Conservation (phyloP, 306 rosid species). For the Hippophae gyantsensis region DNA sequence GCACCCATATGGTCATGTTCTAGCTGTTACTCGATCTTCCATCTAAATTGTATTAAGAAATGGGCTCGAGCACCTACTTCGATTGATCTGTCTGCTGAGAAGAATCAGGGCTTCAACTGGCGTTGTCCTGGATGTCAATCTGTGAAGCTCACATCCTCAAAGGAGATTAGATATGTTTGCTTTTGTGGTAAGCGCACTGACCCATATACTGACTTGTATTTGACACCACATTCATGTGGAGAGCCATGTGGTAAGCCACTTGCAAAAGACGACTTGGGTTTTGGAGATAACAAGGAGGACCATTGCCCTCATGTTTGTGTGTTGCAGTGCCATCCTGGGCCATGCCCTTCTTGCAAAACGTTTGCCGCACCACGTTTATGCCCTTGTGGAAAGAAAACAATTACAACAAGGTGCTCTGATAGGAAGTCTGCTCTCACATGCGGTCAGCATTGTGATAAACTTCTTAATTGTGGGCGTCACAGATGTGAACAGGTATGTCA, state of each 20-base stretch:
- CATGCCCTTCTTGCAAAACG: conserved; percentile 91
- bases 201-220: conserved; percentile 81
- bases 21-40: conserved; percentile 81
- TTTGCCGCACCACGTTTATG: conserved; percentile 74
- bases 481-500: conserved; percentile 57
- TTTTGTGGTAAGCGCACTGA: conserved; percentile 85
- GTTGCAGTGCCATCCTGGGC: conserved; percentile 97
- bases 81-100: conserved; percentile 55
- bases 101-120: conserved; percentile 82
- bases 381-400: conserved; percentile 81
- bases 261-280: conserved; percentile 40
- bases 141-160: conserved; percentile 57
- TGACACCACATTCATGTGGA: conserved; percentile 94
- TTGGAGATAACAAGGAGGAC: conserved; percentile 49
- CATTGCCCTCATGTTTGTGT: conserved; percentile 87
- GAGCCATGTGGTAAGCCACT: conserved; percentile 85
- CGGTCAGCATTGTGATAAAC: conserved; percentile 68
- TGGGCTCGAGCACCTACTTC: conserved; percentile 95
- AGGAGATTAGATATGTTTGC: conserved; percentile 76
- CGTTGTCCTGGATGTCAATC: conserved; percentile 97
- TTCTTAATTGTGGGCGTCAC: conserved; percentile 76
- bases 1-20: conserved; percentile 86
- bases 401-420: conserved; percentile 79
- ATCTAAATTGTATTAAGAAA: conserved; percentile 70
- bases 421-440: conserved; percentile 69